Conservation (phyloP, 2,329 filamentous ascomycete genomes). For the Periconia sp. region DNA sequence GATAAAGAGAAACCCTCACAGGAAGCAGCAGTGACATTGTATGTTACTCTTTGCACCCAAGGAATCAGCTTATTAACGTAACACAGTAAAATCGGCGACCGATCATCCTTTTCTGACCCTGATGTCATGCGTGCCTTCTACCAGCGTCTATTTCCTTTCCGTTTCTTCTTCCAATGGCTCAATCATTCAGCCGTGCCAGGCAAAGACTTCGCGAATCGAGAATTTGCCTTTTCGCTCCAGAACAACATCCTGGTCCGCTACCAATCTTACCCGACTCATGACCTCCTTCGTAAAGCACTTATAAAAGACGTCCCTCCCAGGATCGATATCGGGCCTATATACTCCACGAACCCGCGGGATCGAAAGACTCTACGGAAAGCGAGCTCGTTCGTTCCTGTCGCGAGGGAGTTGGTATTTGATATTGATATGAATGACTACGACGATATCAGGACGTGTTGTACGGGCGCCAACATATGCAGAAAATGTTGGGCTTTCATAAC, state of each 20-base stretch:
- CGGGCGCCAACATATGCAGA: constrained; percentile 86
- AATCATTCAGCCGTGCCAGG: constrained; percentile 88
- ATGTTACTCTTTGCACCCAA: not conserved
- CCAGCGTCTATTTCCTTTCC: constrained; percentile 91
- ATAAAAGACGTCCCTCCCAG: constrained; percentile 84
- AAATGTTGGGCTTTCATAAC: constrained; percentile 98
- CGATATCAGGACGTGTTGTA: constrained; percentile 92
- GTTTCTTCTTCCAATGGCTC: constrained; percentile 94
- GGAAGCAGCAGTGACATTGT: constrained; percentile 43
- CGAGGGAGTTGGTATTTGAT: constrained; percentile 97
- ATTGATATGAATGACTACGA: constrained; percentile 99
- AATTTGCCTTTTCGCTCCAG: constrained; percentile 93
- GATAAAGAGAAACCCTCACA: constrained; percentile 23
- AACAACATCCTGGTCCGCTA: constrained; percentile 93
- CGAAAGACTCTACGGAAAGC: constrained; percentile 83
- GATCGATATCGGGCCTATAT: constrained; percentile 98
- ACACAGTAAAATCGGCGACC: constrained; percentile 40
- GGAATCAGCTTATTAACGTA: constrained; percentile 17
- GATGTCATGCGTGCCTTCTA: constrained; percentile 94
- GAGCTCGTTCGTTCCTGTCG: constrained; percentile 78
- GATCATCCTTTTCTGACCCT: constrained; percentile 63
- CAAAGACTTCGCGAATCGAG: constrained; percentile 86
- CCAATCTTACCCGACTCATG: constrained; percentile 72
- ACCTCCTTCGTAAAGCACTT: constrained; percentile 85
- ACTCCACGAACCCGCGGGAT: constrained; percentile 90